phyloP scores from a whole-genome alignment of 1,284 basidiomycete species.

The Ceratobasidium sp. region DNA sequence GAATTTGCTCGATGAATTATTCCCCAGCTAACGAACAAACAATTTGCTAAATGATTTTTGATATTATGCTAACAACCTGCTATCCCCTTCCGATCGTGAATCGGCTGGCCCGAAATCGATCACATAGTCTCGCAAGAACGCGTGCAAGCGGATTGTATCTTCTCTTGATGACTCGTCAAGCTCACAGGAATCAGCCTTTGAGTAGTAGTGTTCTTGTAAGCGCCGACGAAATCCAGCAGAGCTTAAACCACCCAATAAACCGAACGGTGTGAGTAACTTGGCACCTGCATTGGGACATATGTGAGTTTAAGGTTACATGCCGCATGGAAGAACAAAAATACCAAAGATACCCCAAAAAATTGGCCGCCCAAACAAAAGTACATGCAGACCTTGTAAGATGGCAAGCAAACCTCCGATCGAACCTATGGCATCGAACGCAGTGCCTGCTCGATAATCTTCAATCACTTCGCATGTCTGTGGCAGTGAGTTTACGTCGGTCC shows the following conservation, averaged over 20 bases:
- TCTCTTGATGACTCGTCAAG: not conserved
- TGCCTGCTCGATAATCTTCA: constrained; percentile 27
- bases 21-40: too few species aligned
- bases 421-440: constrained; percentile 10
- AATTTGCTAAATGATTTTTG: too few species aligned
- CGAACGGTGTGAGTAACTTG: constrained; percentile 20
- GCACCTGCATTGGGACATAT: not conserved
- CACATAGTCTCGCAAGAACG: constrained; percentile 25
- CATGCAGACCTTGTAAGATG: constrained; percentile 13
- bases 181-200: not conserved
- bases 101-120: constrained; percentile 26
- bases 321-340: not conserved
- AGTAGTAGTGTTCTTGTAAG: constrained; percentile 1
- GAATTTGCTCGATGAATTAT: too few species aligned
- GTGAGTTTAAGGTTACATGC: not conserved
- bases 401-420: constrained; percentile 23
- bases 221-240: constrained; percentile 9
- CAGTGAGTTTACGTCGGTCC: not conserved
- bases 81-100: not conserved
- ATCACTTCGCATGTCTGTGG: constrained; percentile 13
- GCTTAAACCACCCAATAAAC: constrained; percentile 9
- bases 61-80: too few species aligned
- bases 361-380: constrained; percentile 18
- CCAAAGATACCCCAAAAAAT: constrained; percentile 32
- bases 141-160: not conserved